Evolutionary conservation across 2,329 filamentous ascomycete species (phyloP).

Genomic region (Thelonectria rubi): DNA sequence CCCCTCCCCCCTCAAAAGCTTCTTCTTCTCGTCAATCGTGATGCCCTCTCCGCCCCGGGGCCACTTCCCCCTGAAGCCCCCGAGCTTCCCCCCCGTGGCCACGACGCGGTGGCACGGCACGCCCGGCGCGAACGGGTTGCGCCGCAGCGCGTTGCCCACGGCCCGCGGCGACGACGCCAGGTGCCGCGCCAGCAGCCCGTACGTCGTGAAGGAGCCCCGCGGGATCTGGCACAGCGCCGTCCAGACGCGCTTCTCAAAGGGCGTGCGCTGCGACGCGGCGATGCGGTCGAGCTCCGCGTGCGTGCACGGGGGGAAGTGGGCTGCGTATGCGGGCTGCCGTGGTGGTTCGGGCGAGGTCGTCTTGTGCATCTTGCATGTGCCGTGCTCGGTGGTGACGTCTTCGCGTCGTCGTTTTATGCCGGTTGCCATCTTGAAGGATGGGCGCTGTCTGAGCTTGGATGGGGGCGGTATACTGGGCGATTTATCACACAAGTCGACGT

Average conservation of each 20-base stretch:
- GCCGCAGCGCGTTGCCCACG: constrained; percentile 78
- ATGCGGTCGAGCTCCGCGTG: constrained; percentile 56
- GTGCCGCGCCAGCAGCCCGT: constrained; percentile 74
- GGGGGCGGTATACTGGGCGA: not conserved
- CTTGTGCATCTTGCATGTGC: constrained; percentile 28
- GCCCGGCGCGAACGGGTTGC: constrained; percentile 83
- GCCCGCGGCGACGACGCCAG: constrained; percentile 78
- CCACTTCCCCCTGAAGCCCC: constrained; percentile 76
- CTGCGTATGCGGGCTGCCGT: constrained; percentile 13
- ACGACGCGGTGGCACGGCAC: constrained; percentile 86
- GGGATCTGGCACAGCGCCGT: constrained; percentile 80
- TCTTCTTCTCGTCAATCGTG: constrained; percentile 71
- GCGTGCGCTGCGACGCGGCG: constrained; percentile 54
- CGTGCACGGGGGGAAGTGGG: constrained; percentile 39
- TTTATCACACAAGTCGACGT: not conserved
- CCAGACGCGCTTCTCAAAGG: constrained; percentile 73
- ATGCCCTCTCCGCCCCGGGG: constrained; percentile 68
- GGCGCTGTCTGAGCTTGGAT: not conserved
- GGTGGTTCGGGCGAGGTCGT: constrained; percentile 8
- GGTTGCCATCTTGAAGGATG: constrained; percentile 24
- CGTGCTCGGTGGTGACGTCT: constrained; percentile 24
- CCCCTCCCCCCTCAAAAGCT: constrained; percentile 69
- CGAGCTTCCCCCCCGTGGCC: constrained; percentile 74
- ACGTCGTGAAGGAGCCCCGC: constrained; percentile 77
- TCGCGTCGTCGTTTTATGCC: constrained; percentile 33